phyloP scores from a whole-genome alignment of 164 flowering plant species.

The Kingdonia uniflora region DNA sequence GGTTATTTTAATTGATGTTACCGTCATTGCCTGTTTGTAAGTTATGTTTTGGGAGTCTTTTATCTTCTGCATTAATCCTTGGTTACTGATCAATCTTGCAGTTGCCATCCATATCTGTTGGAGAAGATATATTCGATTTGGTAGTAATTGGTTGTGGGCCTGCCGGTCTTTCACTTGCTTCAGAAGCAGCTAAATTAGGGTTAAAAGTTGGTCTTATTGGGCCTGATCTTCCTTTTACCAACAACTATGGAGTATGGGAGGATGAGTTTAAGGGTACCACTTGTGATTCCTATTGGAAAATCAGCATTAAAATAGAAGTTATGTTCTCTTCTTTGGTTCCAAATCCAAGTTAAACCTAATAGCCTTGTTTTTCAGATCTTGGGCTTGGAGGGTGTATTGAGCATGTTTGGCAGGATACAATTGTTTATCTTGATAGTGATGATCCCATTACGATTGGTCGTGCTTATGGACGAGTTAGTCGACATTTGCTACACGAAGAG shows the following conservation, averaged over 20 bases:
- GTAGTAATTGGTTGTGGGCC: conserved; percentile 98
- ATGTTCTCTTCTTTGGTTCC: not conserved
- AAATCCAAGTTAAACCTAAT: not conserved
- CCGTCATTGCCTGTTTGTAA: no score
- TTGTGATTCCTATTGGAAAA: conserved; percentile 6
- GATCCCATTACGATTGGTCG: conserved; percentile 80
- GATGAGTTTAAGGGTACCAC: conserved; percentile 86
- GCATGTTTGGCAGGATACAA: conserved; percentile 91
- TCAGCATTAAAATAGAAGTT: not conserved
- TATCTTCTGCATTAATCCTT: not conserved
- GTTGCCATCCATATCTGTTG: conserved; percentile 61
- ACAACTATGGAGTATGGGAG: conserved; percentile 96
- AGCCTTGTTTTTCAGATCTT: conserved; percentile 43
- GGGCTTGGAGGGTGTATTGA: conserved; percentile 89
- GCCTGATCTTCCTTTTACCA: conserved; percentile 96
- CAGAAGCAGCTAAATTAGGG: conserved; percentile 86
- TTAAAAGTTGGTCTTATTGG: conserved; percentile 88
- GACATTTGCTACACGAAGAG: conserved; percentile 83
- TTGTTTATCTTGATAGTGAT: conserved; percentile 69
- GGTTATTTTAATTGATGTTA: no score
- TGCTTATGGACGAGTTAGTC: conserved; percentile 91
- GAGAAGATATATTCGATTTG: conserved; percentile 53
- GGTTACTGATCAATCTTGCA: conserved; percentile 22
- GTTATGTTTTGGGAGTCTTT: no score
- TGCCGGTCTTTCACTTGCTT: conserved; percentile 92